Evolutionary conservation across 2,329 filamentous ascomycete genomes (phyloP).

Genomic region (Neofusicoccum cordaticola): DNA sequence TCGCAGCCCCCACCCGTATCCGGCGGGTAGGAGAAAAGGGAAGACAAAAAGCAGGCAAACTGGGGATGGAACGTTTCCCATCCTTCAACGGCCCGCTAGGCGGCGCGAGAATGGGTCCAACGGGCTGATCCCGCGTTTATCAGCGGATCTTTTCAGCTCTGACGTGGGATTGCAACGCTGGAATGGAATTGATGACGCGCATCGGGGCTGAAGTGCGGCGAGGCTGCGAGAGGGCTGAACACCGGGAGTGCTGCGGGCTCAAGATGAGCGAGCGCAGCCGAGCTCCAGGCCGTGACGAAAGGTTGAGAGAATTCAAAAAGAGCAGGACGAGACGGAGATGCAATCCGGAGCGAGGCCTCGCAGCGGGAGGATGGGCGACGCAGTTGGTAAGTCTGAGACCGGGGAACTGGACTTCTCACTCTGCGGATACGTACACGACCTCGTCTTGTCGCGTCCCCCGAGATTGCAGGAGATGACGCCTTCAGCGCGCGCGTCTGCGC

Average conservation of each 20-base stretch:
- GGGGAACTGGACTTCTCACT: background rate
- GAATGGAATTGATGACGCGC: conserved; percentile 4
- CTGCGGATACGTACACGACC: background rate
- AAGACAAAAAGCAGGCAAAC: background rate
- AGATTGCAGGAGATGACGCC: conserved; percentile 15
- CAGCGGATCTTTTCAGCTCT: conserved; percentile 12
- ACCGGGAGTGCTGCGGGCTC: background rate
- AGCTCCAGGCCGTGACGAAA: background rate
- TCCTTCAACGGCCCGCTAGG: conserved; percentile 3
- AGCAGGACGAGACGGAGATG: background rate
- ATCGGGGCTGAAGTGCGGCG: conserved; percentile 4
- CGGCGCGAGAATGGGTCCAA: conserved; percentile 12
- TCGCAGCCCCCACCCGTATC: background rate
- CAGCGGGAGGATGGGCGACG: background rate
- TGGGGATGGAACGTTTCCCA: background rate
- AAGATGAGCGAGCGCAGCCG: background rate
- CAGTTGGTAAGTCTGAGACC: conserved; percentile 4
- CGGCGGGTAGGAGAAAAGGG: background rate
- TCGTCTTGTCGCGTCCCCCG: conserved; percentile 13
- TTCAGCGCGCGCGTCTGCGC: background rate
- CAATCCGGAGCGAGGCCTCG: background rate
- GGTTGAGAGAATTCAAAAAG: background rate
- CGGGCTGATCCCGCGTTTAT: conserved; percentile 13
- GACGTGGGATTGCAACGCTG: conserved; percentile 13
- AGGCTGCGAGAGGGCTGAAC: background rate